Evolutionary conservation across 768 basidiomycete genomes (phyloP), one percentile per base, ranked within the genome.

Genomic region (Lentinula sp.): DNA sequence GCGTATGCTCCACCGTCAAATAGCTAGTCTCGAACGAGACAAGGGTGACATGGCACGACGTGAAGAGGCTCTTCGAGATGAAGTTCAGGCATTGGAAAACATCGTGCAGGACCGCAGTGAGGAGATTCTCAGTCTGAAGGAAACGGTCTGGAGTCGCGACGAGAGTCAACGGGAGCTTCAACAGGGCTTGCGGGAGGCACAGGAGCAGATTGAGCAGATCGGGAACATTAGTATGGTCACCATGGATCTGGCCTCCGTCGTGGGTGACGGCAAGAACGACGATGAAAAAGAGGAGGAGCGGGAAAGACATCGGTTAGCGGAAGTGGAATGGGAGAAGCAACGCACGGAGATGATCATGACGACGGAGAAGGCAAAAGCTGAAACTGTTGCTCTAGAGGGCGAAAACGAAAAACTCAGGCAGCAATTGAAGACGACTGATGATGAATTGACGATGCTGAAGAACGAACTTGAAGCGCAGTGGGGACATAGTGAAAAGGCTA

Each of bases 1-100:
- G 68, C 79, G 90, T 49, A 85, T 85, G 73, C 79, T 97, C 48
- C 91, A 98, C 67, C 73, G 81, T 5, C 87, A 91, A 68, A 93
- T 98, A 63, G 81, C 83, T 7, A 79, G 82, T n/a, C 77, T 95
- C 41, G 88, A 91, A 66, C 74, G 82, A 46, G 90, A 90, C 73
- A 85, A 81, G 71, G 70, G 66, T 10, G 82, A 85, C 1, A 73
- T 77, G 71, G 68, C 70, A 61, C 74, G 70, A 64, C 73, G 70
- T 61, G 83, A 84, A 64, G 74, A 77, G 20, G 64, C 61, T 49
- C 63, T 82, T 65, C 71, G 69, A 64, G 74, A 73, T 54, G 76
- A 88, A 65, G 76, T 85, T 9, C 76, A 74, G 55, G 77, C 76
- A 23, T 74, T 86, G 15, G 81, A 85, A 63, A 75, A 70, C 32